phyloP scores from a whole-genome alignment of 768 basidiomycete species.

The Dacryopinax primogenitus region DNA sequence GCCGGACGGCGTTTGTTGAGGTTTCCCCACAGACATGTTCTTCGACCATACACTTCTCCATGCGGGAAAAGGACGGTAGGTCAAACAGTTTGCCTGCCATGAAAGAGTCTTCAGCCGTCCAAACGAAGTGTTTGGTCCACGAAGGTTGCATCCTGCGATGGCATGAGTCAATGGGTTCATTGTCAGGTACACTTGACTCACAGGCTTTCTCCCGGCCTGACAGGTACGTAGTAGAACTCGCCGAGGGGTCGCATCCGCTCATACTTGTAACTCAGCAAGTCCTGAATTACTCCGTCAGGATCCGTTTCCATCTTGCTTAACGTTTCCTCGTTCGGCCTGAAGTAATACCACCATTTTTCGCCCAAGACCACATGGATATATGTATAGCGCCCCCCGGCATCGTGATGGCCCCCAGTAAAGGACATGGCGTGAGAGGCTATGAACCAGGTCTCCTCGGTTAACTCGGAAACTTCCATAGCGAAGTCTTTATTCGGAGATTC shows the following conservation, averaged over 20 bases:
- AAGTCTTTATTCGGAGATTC: neutral
- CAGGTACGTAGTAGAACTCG: neutral
- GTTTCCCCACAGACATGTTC: slow-evolving; percentile 2
- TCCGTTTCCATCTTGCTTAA: neutral
- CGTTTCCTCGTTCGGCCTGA: neutral
- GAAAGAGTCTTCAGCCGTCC: neutral
- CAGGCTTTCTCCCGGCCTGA: neutral
- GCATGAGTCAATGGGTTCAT: neutral
- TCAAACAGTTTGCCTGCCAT: neutral
- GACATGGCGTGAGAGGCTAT: neutral
- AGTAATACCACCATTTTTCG: slow-evolving; percentile 5
- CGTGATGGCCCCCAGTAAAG: neutral
- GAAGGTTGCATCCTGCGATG: neutral
- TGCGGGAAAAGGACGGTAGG: neutral
- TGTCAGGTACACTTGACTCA: neutral
- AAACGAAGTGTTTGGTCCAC: neutral
- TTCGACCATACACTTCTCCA: neutral
- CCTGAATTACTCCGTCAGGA: neutral
- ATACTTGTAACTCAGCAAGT: neutral
- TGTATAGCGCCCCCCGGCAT: neutral
- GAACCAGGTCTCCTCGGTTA: slow-evolving; percentile 4
- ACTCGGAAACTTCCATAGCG: neutral
- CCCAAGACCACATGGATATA: neutral
- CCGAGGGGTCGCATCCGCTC: neutral
- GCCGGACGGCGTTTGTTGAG: neutral